Evolutionary conservation across 2,329 filamentous ascomycete genomes (phyloP).

Genomic region (Penicillium frequentans): DNA sequence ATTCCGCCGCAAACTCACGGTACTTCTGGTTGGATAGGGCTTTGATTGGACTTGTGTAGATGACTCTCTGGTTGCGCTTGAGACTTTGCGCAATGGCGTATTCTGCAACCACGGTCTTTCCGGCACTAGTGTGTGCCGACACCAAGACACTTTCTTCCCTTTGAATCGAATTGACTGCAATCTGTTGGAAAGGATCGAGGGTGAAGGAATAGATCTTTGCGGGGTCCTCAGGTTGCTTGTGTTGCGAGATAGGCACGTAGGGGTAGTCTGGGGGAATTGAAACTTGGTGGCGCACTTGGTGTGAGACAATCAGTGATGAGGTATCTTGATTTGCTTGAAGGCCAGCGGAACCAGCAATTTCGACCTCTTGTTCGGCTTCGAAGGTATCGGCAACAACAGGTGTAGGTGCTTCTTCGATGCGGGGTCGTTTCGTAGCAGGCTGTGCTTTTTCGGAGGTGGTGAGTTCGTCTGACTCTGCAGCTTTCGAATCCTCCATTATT

Average conservation of each 20-base stretch:
- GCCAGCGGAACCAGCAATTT: conserved; percentile 78
- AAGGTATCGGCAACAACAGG: conserved; percentile 91
- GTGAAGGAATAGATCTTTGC: conserved; percentile 85
- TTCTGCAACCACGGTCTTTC: conserved; percentile 97
- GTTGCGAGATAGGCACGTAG: conserved; percentile 91
- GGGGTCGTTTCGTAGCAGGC: conserved; percentile 49
- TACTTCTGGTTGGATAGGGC: conserved; percentile 98
- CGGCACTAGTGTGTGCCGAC: conserved; percentile 94
- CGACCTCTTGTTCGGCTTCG: conserved; percentile 89
- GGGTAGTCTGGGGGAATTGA: conserved; percentile 91
- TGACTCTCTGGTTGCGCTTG: conserved; percentile 96
- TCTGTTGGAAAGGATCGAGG: conserved; percentile 94
- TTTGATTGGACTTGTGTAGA: conserved; percentile 99
- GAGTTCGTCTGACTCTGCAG: conserved; percentile 13
- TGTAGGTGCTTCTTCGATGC: conserved; percentile 62
- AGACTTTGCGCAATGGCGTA: conserved; percentile 97
- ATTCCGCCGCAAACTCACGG: conserved; percentile 90
- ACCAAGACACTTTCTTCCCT: conserved; percentile 94
- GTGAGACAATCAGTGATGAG: conserved; percentile 73
- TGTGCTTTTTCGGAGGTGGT: conserved; percentile 34
- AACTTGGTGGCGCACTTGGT: conserved; percentile 98
- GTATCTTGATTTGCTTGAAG: conserved; percentile 63
- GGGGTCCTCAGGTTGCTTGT: conserved; percentile 84
- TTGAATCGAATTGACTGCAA: conserved; percentile 93
- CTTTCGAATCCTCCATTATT: conserved; percentile 16